Percentiles rank a stretch among this genome's conserved stretches.
Evolutionary conservation across 176 grass and related monocot species (phyloP).

Genomic region (Lolium multiflorum): DNA sequence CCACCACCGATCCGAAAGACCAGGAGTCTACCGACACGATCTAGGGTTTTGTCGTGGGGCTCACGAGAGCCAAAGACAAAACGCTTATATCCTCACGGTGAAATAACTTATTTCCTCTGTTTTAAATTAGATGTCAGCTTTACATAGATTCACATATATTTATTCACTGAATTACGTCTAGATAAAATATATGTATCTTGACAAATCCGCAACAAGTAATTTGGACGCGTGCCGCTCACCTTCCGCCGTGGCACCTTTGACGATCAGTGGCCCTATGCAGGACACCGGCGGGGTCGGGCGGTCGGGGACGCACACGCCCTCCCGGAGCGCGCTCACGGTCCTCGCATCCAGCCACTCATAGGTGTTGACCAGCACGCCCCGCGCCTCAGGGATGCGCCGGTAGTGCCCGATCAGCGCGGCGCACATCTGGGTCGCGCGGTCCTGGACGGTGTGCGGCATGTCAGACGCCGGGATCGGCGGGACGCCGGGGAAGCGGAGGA

Average conservation of each 20-base stretch:
- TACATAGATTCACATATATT: no score
- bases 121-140: no score
- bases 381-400: background rate
- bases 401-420: background rate
- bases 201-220: no score
- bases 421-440: background rate
- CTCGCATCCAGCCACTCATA: slow-evolving; percentile 36
- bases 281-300: no score
- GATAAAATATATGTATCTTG: no score
- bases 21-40: no score
- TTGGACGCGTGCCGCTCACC: slow-evolving; percentile 36
- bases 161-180: no score
- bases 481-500: slow-evolving; percentile 29
- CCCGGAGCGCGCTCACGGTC: slow-evolving; percentile 9
- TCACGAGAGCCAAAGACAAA: no score
- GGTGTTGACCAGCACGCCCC: slow-evolving; percentile 44
- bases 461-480: slow-evolving; percentile 33
- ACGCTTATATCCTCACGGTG: no score
- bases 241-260: background rate
- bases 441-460: background rate
- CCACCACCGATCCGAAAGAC: no score
- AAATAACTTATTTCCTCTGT: no score
- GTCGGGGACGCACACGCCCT: background rate
- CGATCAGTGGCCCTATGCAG: slow-evolving; percentile 17
- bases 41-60: no score